Evolutionary conservation across 805 yeast genomes (phyloP), one percentile per base, ranked within the genome.

Genomic region (Blastobotrys robertii): DNA sequence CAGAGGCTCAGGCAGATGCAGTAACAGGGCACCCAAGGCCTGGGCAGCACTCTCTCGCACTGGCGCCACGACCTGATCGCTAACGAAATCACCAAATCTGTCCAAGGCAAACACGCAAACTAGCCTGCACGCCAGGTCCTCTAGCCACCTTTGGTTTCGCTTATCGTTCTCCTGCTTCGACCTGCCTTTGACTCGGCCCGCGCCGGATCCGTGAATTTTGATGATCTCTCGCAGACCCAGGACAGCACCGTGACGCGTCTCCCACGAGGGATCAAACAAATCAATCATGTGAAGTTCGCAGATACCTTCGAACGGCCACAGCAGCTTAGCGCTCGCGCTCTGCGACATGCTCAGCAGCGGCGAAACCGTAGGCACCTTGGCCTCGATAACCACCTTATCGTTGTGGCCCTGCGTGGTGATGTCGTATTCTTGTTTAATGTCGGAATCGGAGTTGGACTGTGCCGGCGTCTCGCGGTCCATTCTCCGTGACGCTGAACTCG

Each of bases 11-110:
- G 78, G 72, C 39, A 92, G 63, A 61, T 86, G 92, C n/a, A 82
- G 66, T 37, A 92, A 65, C 33, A 90, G 64, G 1, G 96, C 95
- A 11, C 95, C 97, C 39, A 92, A 64, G 0, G 96, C 78, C 63
- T 92, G 99, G 0, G 96, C 97, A 25, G 90, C 86, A 30, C 95
- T 86, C 63, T 94, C 99, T 57, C 98, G 69, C 3, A 92, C 97
- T 1, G 99, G 99, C 0, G 97, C 97, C 32, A 92, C 94, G 10
- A 92, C 99, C 5, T 95, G 94, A 58, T 92, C 99, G 35, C 94
- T 81, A 29, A 92, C 95, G 61, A 84, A 92, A 66, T 92, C 99
- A 38, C 97, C 97, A 64, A 92, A 92, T 53, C 97, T 67, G 64
- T 92, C 99, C 42, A 92, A 67, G 2, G 97, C 90, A 62, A 92